These are phyloP conservation scores for Bolboschoenoplectus hybrid DNA, from an alignment of 202 grass and related monocot species.

Conservation along the genomic window DNA sequence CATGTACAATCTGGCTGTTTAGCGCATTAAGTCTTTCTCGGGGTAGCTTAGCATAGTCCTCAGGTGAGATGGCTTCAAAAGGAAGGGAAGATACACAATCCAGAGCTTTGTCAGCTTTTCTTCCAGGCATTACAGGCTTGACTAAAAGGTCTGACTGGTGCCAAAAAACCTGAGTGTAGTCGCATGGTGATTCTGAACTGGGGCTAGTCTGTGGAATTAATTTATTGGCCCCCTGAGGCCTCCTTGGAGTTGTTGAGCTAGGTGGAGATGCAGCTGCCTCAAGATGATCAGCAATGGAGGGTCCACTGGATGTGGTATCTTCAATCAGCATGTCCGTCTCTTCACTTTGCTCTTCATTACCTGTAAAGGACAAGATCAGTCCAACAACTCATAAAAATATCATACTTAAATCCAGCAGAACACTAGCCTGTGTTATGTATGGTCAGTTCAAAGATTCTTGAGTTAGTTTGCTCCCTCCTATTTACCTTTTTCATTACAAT, in stretches of 20 bases:
- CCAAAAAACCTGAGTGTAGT: constrained; percentile 80
- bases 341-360: constrained; percentile 34
- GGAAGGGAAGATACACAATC: constrained; percentile 55
- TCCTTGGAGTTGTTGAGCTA: constrained; percentile 58
- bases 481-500: constrained; percentile 6
- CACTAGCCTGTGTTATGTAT: neutral
- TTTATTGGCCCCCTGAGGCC: constrained; percentile 62
- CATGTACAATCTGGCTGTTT: constrained; percentile 77
- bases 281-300: constrained; percentile 50
- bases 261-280: constrained; percentile 66
- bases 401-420: neutral
- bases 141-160: constrained; percentile 88
- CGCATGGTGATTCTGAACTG: constrained; percentile 60
- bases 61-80: constrained; percentile 68
- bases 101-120: constrained; percentile 74
- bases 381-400: constrained; percentile 23
- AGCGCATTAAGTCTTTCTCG: constrained; percentile 74
- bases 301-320: constrained; percentile 24
- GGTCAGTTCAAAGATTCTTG: neutral
- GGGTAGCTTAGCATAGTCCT: constrained; percentile 81
- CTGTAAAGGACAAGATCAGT: constrained; percentile 29
- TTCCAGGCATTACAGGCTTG: constrained; percentile 94
- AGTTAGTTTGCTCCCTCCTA: neutral
- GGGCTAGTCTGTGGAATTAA: constrained; percentile 45
- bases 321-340: constrained; percentile 24